Evolutionary conservation across 192 early-diverging fungal species (phyloP).

Genomic region (Podila clonocystis): DNA sequence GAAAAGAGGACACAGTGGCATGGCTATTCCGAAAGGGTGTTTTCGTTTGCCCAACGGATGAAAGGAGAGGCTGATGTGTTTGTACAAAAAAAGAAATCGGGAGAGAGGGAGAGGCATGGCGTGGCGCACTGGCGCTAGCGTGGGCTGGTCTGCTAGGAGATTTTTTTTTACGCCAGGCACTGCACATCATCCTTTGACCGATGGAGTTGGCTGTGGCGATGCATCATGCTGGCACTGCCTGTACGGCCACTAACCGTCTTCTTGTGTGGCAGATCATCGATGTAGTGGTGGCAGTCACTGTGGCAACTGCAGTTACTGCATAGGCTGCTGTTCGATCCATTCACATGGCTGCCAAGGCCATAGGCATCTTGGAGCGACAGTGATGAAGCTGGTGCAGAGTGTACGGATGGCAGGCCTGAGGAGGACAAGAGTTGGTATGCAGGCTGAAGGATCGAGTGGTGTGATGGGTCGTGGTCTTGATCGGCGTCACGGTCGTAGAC

Average conservation of each 20-base stretch:
- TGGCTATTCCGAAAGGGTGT: background rate
- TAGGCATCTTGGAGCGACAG: conserved; percentile 1
- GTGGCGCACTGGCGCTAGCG: background rate
- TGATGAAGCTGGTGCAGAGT: background rate
- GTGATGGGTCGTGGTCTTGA: background rate
- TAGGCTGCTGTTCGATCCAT: background rate
- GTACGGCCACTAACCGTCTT: background rate
- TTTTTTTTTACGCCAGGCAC: conserved; percentile 25
- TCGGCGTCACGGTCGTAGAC: background rate
- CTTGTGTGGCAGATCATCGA: background rate
- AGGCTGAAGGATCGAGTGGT: background rate
- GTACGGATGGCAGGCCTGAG: background rate
- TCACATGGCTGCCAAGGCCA: background rate
- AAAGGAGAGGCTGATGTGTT: background rate
- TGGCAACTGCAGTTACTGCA: background rate
- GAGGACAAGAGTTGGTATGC: background rate
- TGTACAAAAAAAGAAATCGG: conserved; percentile 3
- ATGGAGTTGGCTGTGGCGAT: conserved; percentile 39
- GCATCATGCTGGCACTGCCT: conserved; percentile 23
- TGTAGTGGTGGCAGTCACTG: conserved; percentile 4
- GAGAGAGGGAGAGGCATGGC: background rate
- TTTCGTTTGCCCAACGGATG: background rate
- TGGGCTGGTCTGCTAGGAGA: background rate
- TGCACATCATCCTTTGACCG: conserved; percentile 30
- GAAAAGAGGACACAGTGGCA: background rate